Percentiles rank a stretch among this genome's conserved stretches.
phyloP scores from a whole-genome alignment of 1,284 basidiomycete species.

The Fomes fomentarius region DNA sequence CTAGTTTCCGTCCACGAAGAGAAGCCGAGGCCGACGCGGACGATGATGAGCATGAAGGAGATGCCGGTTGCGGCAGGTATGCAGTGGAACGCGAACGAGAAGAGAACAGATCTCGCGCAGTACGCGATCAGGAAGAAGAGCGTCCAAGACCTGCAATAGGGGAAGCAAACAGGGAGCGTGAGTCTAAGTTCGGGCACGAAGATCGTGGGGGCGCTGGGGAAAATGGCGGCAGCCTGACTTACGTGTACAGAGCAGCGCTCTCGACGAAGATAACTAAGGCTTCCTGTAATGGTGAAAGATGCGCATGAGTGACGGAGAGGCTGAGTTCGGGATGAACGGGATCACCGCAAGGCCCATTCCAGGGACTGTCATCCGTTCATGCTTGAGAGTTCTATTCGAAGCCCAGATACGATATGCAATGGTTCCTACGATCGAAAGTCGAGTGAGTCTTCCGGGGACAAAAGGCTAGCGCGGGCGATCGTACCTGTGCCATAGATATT shows the following conservation, averaged over 20 bases:
- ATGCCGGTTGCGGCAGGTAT: conserved; percentile 22
- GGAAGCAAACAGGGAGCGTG: too few relatives aligned
- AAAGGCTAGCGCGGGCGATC: too few relatives aligned
- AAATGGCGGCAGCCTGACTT: background rate
- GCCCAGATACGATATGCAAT: conserved; percentile 24
- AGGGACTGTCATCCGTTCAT: conserved; percentile 3
- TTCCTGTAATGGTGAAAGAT: background rate
- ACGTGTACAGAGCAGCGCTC: background rate
- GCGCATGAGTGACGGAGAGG: background rate
- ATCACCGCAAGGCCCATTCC: background rate
- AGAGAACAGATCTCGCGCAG: conserved; percentile 12
- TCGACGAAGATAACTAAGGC: background rate
- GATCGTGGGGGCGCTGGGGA: background rate
- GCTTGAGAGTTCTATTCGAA: conserved; percentile 15
- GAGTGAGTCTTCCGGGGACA: too few relatives aligned
- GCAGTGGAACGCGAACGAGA: conserved; percentile 18
- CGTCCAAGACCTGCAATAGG: conserved; percentile 13
- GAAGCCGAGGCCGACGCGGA: conserved; percentile 22
- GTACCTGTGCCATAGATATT: conserved; percentile 19
- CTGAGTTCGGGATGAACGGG: background rate
- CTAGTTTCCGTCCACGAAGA: conserved; percentile 10
- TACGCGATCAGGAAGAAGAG: conserved; percentile 21
- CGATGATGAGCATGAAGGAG: conserved; percentile 25
- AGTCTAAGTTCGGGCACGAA: too few relatives aligned
- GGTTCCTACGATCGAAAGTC: too few relatives aligned